These are phyloP conservation scores for Mortierella sp. DNA, from an alignment of 371 early-diverging fungal species.

Conservation along the genomic window DNA sequence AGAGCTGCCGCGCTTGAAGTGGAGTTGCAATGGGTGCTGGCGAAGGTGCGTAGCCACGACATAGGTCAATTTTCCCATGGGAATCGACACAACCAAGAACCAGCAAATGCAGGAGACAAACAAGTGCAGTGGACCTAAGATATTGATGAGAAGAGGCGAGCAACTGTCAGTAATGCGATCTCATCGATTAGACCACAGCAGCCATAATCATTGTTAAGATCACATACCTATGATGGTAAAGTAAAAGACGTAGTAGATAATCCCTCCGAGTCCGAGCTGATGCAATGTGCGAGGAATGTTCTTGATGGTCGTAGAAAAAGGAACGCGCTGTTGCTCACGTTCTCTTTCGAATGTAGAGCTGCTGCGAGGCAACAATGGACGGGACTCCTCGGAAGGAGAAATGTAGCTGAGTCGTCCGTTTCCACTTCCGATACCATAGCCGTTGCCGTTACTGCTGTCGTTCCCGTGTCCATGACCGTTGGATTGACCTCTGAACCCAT, in stretches of 20 bases:
- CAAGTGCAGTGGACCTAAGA: conserved; percentile 80
- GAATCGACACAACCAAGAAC: conserved; percentile 88
- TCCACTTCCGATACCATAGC: conserved; percentile 18
- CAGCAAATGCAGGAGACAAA: conserved; percentile 82
- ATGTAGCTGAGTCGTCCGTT: conserved; percentile 43
- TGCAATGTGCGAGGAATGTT: conserved; percentile 8
- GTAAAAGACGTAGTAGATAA: conserved; percentile 66
- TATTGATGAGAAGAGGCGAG: not conserved
- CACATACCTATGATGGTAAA: conserved; percentile 63
- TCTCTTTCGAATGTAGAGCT: conserved; percentile 21
- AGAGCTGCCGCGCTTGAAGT: conserved; percentile 73
- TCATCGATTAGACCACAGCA: not conserved
- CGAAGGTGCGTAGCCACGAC: conserved; percentile 80
- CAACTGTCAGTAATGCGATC: not conserved
- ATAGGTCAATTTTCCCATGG: conserved; percentile 92
- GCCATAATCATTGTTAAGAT: not conserved
- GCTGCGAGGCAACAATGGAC: conserved; percentile 19
- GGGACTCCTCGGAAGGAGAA: conserved; percentile 43
- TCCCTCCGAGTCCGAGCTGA: conserved; percentile 70
- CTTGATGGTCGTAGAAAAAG: not conserved
- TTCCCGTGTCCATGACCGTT: conserved; percentile 10
- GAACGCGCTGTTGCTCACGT: conserved; percentile 13
- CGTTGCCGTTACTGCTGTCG: conserved; percentile 27
- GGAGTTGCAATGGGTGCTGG: conserved; percentile 82
- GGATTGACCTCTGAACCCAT: conserved; percentile 3